Evolutionary conservation across 2,329 filamentous ascomycete genomes (phyloP).

Genomic region (Fusarium proliferatum): DNA sequence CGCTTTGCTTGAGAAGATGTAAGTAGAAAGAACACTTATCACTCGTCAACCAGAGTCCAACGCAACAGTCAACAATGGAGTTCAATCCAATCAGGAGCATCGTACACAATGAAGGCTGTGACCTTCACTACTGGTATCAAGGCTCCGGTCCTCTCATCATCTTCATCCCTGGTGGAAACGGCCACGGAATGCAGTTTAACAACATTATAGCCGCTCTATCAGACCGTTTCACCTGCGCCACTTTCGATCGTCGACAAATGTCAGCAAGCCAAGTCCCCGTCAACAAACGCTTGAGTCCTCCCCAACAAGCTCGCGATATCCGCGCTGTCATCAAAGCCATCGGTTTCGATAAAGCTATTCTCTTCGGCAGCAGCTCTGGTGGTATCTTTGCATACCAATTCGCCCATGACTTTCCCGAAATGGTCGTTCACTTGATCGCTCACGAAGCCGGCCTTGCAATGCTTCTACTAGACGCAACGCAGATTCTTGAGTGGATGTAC

Average conservation of each 20-base stretch:
- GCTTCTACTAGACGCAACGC: neutral
- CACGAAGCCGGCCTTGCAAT: constrained; percentile 1
- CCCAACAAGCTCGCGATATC: constrained; percentile 13
- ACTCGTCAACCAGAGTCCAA: accelerated
- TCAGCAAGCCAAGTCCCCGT: constrained; percentile 12
- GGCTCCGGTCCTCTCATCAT: neutral
- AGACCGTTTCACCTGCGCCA: neutral
- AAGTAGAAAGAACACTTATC: too few species aligned
- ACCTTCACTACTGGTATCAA: constrained; percentile 19
- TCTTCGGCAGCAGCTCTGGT: neutral
- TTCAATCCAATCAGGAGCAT: neutral
- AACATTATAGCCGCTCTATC: constrained; percentile 1
- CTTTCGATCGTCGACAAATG: constrained; percentile 15
- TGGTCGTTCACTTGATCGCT: neutral
- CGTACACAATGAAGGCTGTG: constrained; percentile 3
- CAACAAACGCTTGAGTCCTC: neutral
- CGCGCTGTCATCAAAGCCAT: neutral
- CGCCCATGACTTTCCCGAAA: constrained; percentile 14
- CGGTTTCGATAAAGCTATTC: neutral
- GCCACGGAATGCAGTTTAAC: constrained; percentile 8
- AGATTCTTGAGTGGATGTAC: constrained; percentile 13
- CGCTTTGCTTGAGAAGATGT: too few species aligned
- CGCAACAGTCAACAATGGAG: neutral
- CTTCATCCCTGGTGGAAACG: constrained; percentile 8
- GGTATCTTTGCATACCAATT: constrained; percentile 7